Evolutionary conservation across 2,329 filamentous ascomycete species (phyloP).

Genomic region (Fonsecaea monophora): DNA sequence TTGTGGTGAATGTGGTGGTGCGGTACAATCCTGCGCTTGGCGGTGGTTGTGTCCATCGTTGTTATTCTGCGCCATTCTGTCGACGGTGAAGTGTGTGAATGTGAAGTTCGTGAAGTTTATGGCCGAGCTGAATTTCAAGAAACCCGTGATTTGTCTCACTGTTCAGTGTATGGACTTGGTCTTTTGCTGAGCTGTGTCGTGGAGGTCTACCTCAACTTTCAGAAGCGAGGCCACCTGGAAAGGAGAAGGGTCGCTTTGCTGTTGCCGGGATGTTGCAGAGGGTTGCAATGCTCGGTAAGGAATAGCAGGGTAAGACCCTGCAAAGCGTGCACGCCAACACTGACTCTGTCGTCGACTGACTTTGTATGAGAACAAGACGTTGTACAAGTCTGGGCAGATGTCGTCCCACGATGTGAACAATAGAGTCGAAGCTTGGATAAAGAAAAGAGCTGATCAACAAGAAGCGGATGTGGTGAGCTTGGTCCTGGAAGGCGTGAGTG

Average conservation of each 20-base stretch:
- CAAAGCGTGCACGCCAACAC: neutral
- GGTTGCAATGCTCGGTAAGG: neutral
- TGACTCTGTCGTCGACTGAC: neutral
- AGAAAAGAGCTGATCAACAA: neutral
- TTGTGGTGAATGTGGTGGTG: neutral
- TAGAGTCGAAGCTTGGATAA: neutral
- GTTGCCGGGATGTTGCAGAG: neutral
- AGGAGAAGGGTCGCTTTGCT: neutral
- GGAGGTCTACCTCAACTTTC: neutral
- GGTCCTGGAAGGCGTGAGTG: neutral
- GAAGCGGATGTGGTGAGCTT: neutral
- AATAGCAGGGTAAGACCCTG: neutral
- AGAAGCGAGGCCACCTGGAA: neutral
- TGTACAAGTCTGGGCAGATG: neutral
- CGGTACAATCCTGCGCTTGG: neutral
- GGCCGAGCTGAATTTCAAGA: neutral
- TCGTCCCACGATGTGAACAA: slow-evolving; percentile 1
- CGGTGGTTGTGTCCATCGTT: neutral
- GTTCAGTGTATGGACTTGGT: neutral
- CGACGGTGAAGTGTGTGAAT: neutral
- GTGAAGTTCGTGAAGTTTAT: slow-evolving; percentile 1
- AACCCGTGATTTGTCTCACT: neutral
- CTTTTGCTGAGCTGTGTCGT: neutral
- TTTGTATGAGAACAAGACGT: neutral
- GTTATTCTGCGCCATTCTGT: neutral